Conservation (phyloP, 148 eudicot genomes). For the Fagopyrum homotropicum region DNA sequence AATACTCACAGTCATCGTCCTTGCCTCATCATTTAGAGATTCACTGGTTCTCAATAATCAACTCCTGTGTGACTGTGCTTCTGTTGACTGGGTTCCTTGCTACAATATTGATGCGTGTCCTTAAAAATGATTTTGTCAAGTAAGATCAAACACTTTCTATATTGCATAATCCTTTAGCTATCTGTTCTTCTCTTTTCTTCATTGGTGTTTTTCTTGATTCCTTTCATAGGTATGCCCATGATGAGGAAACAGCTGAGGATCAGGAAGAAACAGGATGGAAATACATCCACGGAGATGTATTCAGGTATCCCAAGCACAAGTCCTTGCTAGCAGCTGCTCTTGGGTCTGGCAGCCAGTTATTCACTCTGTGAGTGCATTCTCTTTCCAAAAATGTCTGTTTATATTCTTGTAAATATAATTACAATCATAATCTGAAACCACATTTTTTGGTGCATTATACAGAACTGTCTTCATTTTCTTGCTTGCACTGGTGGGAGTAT, state of each 20-base stretch:
- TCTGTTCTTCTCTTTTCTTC: not conserved
- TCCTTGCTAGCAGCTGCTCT: slow-evolving; percentile 21
- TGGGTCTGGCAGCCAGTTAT: slow-evolving; percentile 21
- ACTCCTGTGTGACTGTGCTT: slow-evolving; percentile 21
- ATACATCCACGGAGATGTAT: slow-evolving; percentile 22
- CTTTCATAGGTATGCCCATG: slow-evolving; percentile 16
- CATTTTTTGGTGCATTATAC: not conserved
- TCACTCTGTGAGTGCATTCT: slow-evolving; percentile 17
- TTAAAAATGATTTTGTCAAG: slow-evolving; percentile 24
- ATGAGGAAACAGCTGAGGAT: slow-evolving; percentile 22
- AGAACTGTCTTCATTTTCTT: slow-evolving; percentile 18
- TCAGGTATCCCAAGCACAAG: slow-evolving; percentile 20
- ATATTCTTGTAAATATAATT: not conserved
- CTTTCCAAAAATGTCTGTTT: not conserved
- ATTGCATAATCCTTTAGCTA: not conserved
- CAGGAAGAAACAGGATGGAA: slow-evolving; percentile 25
- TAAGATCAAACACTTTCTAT: slow-evolving; percentile 7
- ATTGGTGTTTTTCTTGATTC: not conserved
- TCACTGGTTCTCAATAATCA: slow-evolving; percentile 21
- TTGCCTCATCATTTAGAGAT: slow-evolving; percentile 20
- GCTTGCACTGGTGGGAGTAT: slow-evolving; percentile 23
- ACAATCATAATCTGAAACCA: not conserved
- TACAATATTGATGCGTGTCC: slow-evolving; percentile 21
- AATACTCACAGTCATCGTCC: slow-evolving; percentile 18
- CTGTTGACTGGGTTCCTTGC: slow-evolving; percentile 21